Conservation (phyloP, 2,329 filamentous ascomycete species). For the Gliomastix tumulicola region DNA sequence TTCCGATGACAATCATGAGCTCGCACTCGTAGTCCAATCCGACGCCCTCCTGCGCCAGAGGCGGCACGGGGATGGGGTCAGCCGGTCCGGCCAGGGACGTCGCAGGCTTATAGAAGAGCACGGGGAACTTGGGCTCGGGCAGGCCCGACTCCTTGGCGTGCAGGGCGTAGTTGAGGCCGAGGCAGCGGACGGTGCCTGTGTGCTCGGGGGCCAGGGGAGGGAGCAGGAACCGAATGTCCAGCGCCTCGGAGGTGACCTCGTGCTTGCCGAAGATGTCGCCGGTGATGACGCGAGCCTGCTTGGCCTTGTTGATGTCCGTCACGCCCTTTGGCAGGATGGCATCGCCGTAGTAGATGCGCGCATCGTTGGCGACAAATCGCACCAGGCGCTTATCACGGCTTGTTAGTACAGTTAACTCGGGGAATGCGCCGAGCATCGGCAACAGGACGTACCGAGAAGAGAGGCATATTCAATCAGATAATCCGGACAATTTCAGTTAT, state of each 20-base stretch:
- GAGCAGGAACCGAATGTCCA: constrained; percentile 49
- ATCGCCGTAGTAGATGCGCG: constrained; percentile 66
- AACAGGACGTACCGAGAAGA: constrained; percentile 5
- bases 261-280: constrained; percentile 62
- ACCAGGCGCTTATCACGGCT: constrained; percentile 55
- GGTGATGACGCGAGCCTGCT: constrained; percentile 53
- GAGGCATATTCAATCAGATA: not conserved
- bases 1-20: constrained; percentile 66
- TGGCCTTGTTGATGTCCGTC: constrained; percentile 53
- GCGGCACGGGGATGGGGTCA: constrained; percentile 59
- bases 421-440: too few species aligned
- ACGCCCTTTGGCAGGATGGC: constrained; percentile 58
- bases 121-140: constrained; percentile 62
- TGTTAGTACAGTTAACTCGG: not conserved
- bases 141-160: constrained; percentile 65
- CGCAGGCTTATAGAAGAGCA: constrained; percentile 59
- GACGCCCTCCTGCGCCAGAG: constrained; percentile 56
- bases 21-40: constrained; percentile 77
- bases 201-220: constrained; percentile 56
- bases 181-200: constrained; percentile 59
- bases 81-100: constrained; percentile 59
- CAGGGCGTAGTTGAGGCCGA: constrained; percentile 66
- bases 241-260: constrained; percentile 55
- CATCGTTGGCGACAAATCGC: constrained; percentile 66
- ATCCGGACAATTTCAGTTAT: too few species aligned